Conservation (phyloP, 306 rosid genomes). For the Arachis hypogaea region DNA sequence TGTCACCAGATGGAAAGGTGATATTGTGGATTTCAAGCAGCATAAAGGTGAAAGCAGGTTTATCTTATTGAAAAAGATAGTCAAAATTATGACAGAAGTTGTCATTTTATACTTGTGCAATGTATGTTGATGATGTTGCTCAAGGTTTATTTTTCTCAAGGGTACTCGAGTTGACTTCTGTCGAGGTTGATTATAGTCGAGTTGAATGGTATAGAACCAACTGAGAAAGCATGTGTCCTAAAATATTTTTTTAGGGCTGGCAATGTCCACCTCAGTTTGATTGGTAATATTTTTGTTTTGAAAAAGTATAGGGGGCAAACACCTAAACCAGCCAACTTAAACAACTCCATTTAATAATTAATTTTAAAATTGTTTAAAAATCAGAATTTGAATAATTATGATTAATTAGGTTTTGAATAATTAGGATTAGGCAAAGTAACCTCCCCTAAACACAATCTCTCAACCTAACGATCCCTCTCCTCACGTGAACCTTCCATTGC, state of each 20-base stretch:
- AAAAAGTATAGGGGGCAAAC: no score
- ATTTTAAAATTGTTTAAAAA: no score
- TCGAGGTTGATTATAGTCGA: conserved; percentile 27
- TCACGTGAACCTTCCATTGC: no score
- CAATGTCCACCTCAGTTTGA: conserved; percentile 31
- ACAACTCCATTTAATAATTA: no score
- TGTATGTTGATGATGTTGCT: conserved; percentile 32
- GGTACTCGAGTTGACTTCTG: conserved; percentile 36
- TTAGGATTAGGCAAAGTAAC: no score
- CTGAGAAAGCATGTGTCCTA: conserved; percentile 39
- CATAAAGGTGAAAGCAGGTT: conserved; percentile 80
- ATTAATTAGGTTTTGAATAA: no score
- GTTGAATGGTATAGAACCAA: conserved; percentile 29
- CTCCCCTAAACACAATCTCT: no score
- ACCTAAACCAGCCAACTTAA: no score
- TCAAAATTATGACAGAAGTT: not conserved
- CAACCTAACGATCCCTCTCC: no score
- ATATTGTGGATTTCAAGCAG: conserved; percentile 85
- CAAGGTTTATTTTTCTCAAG: conserved; percentile 36
- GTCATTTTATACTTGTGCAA: not conserved
- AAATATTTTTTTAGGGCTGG: conserved; percentile 34
- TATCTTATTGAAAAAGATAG: conserved; percentile 54
- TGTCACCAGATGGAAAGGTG: conserved; percentile 93
- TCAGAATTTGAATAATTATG: no score
- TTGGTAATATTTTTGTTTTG: conserved; percentile 37